Evolutionary conservation across 208 protist species (phyloP), one percentile per base, ranked within the genome.

Genomic region (Cochliopodium minus): DNA sequence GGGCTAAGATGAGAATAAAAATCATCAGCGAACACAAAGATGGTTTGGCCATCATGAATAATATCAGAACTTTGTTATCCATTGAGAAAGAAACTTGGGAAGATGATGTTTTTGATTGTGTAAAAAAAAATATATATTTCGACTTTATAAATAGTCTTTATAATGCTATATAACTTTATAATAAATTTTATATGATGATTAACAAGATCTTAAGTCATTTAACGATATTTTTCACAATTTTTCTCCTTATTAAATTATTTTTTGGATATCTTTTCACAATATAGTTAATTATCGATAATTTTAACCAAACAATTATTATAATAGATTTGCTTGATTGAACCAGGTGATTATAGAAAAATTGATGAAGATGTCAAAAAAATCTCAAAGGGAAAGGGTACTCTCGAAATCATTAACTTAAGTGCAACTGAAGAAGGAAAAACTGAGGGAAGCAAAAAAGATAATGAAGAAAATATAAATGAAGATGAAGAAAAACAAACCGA

Each of bases 1-100:
- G 77, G 33, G 77, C 76, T 1, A 64, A 67, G 9, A 86, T 86
- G 80, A 45, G 61, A 13, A 17, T 86, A 26, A 57, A 66, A 35
- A 45, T 76, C n/a, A 51, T 39, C 1, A 13, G 70, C 11, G 57
- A 66, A 17, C 10, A 20, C 4, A 63, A 57, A 36, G 59, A 59
- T 29, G 23, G 48, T n/a, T 67, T 69, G 39, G 11, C 17, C 23
- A 35, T 65, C 10, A 60, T 51, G 15, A 40, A 58, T 26, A 36
- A 56, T 30, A 11, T 73, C 0, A 43, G 26, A 34, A 29, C 36
- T 11, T 47, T 70, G 11, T 11, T 3, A 50, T 13, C n/a, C 4
- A 5, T 50, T 7, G 15, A 26, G 13, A 50, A 33, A 34, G 23
- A 5, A 26, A 0, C 13, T 1, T 34, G 23, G 15, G 33, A 50